phyloP scores from a whole-genome alignment of 1,284 basidiomycete species.

The Irpex sp. region DNA sequence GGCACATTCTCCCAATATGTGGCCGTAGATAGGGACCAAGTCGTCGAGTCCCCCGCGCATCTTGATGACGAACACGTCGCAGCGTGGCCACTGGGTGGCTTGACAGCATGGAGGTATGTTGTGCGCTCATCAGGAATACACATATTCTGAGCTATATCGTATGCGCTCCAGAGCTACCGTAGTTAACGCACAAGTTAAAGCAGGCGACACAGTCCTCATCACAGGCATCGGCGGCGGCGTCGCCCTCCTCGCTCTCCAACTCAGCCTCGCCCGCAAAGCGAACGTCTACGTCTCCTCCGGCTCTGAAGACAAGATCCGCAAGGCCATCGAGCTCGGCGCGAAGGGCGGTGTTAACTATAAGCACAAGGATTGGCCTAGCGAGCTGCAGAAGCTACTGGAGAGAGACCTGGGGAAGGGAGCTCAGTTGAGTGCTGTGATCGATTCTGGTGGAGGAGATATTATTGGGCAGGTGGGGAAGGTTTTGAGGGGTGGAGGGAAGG shows the following conservation, averaged over 20 bases:
- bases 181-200: conserved; percentile 59
- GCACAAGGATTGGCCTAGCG: conserved; percentile 63
- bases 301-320: conserved; percentile 61
- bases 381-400: conserved; percentile 48
- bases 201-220: conserved; percentile 73
- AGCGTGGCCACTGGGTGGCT: conserved; percentile 70
- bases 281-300: conserved; percentile 83
- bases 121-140: conserved; percentile 26
- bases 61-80: conserved; percentile 67
- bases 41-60: conserved; percentile 65
- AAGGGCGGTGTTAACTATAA: conserved; percentile 75
- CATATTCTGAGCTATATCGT: too few species aligned
- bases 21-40: conserved; percentile 63
- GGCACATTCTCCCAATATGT: conserved; percentile 81
- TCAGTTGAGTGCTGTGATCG: conserved; percentile 68
- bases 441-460: conserved; percentile 78
- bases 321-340: conserved; percentile 68
- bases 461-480: conserved; percentile 50
- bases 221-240: conserved; percentile 83
- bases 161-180: too few species aligned
- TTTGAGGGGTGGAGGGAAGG: conserved; percentile 64
- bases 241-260: conserved; percentile 70
- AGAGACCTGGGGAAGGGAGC: conserved; percentile 26
- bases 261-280: conserved; percentile 73
- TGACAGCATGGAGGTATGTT: conserved; percentile 74